Evolutionary conservation across 148 eudicot genomes (phyloP).

Genomic region (Arbutus unedo): DNA sequence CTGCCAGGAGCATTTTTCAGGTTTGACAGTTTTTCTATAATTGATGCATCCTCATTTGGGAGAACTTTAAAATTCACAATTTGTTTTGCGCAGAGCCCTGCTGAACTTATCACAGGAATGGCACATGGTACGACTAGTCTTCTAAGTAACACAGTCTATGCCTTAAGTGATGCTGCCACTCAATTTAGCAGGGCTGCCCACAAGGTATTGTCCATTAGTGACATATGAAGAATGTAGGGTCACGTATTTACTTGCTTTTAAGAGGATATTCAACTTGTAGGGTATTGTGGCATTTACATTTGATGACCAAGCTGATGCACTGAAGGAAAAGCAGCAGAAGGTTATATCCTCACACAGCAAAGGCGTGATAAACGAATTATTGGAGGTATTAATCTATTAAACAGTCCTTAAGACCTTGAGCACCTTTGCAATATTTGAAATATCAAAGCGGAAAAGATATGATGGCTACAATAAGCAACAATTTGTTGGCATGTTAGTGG

Average conservation of each 20-base stretch:
- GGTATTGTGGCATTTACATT: slow-evolving; percentile 92
- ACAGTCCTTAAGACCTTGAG: neutral
- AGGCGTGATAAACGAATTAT: slow-evolving; percentile 84
- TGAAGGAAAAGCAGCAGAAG: slow-evolving; percentile 59
- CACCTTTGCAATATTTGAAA: neutral
- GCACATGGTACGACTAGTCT: slow-evolving; percentile 94
- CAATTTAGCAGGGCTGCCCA: slow-evolving; percentile 96
- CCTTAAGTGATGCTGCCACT: slow-evolving; percentile 92
- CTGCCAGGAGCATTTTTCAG: slow-evolving; percentile 75
- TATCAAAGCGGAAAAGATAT: neutral
- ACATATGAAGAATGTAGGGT: neutral
- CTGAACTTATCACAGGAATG: slow-evolving; percentile 83
- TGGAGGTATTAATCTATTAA: slow-evolving; percentile 50
- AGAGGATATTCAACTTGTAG: slow-evolving; percentile 37
- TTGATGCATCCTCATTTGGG: neutral
- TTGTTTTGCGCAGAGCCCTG: slow-evolving; percentile 61
- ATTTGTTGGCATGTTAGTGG: neutral
- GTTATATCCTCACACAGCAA: slow-evolving; percentile 67
- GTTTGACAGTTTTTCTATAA: slow-evolving; percentile 26
- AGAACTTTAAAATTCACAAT: slow-evolving; percentile 6
- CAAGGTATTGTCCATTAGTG: slow-evolving; percentile 51
- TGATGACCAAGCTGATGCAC: slow-evolving; percentile 60
- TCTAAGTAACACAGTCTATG: slow-evolving; percentile 85
- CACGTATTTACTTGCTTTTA: neutral
- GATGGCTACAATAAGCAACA: neutral